These are phyloP conservation scores for Dianthus caryophyllus DNA, from an alignment of 148 eudicot genomes.

Conservation along the genomic window DNA sequence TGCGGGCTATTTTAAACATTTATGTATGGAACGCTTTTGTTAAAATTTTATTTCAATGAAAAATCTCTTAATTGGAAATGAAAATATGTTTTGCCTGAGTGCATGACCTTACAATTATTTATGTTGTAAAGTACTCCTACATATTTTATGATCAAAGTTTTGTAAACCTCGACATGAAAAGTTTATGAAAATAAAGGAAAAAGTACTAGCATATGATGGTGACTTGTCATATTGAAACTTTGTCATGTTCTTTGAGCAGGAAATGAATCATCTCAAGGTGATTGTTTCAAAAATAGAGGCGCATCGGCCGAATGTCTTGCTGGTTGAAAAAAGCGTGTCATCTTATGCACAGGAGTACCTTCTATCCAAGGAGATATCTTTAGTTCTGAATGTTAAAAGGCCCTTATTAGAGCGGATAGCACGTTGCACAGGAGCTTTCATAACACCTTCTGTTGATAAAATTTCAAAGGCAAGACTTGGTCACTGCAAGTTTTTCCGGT, in stretches of 20 bases:
- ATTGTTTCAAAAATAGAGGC: conserved; percentile 88
- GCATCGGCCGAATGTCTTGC: conserved; percentile 76
- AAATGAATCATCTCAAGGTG: conserved; percentile 74
- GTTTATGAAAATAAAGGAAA: no score
- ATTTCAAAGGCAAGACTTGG: conserved; percentile 62
- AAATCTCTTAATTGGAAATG: no score
- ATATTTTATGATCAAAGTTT: no score
- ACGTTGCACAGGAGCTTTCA: conserved; percentile 77
- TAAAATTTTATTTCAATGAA: no score
- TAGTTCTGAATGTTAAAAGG: conserved; percentile 91
- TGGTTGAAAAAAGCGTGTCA: conserved; percentile 97
- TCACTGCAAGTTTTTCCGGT: conserved; percentile 75
- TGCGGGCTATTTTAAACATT: no score
- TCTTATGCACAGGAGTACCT: conserved; percentile 90
- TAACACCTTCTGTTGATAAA: conserved; percentile 68
- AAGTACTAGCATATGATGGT: background rate
- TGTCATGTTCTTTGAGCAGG: conserved; percentile 41
- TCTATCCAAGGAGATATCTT: conserved; percentile 83
- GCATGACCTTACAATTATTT: no score
- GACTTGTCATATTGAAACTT: conserved; percentile 15
- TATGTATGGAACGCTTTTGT: no score
- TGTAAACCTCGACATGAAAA: no score
- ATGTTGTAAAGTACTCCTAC: no score
- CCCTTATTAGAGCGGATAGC: conserved; percentile 76
- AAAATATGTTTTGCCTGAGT: no score